Evolutionary conservation across 768 basidiomycete species (phyloP).

Genomic region (Suillus cothurnatus): DNA sequence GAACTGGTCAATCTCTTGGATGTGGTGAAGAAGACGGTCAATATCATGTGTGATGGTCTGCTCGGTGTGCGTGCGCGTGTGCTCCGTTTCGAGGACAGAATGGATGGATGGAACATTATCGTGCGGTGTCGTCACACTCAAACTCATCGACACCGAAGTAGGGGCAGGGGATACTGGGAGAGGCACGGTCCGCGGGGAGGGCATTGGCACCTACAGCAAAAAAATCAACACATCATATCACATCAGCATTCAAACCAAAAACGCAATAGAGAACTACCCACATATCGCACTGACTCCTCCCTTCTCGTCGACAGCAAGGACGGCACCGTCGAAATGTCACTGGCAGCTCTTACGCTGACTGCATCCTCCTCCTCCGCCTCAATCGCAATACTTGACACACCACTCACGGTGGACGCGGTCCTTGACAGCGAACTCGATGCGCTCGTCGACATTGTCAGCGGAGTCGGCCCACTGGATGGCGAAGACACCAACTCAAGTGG

Average conservation of each 20-base stretch:
- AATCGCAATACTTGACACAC: slow-evolving; percentile 47
- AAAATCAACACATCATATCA: slow-evolving; percentile 20
- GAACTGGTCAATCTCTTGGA: slow-evolving; percentile 65
- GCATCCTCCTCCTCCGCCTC: slow-evolving; percentile 37
- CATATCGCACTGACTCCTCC: slow-evolving; percentile 32
- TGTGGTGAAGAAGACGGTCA: slow-evolving; percentile 49
- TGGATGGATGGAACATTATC: slow-evolving; percentile 51
- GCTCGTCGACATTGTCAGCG: slow-evolving; percentile 33
- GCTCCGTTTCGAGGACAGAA: slow-evolving; percentile 46
- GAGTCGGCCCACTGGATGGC: slow-evolving; percentile 36
- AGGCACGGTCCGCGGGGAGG: slow-evolving; percentile 34
- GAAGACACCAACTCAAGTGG: slow-evolving; percentile 24
- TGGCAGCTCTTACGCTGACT: slow-evolving; percentile 18
- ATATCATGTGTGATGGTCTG: slow-evolving; percentile 54
- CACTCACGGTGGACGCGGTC: slow-evolving; percentile 41
- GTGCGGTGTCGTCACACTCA: slow-evolving; percentile 53
- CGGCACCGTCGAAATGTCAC: slow-evolving; percentile 55
- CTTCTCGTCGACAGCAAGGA: slow-evolving; percentile 53
- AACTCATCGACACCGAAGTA: slow-evolving; percentile 46
- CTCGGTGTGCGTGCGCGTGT: slow-evolving; percentile 40
- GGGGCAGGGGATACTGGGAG: slow-evolving; percentile 32
- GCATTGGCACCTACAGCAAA: slow-evolving; percentile 23
- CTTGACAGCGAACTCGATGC: slow-evolving; percentile 36
- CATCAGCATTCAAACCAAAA: slow-evolving; percentile 7
- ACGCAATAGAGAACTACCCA: slow-evolving; percentile 29